Percentiles rank a stretch among this genome's conserved stretches.
Evolutionary conservation across 2,329 filamentous ascomycete genomes (phyloP).

Genomic region (Zasmidium angulare): DNA sequence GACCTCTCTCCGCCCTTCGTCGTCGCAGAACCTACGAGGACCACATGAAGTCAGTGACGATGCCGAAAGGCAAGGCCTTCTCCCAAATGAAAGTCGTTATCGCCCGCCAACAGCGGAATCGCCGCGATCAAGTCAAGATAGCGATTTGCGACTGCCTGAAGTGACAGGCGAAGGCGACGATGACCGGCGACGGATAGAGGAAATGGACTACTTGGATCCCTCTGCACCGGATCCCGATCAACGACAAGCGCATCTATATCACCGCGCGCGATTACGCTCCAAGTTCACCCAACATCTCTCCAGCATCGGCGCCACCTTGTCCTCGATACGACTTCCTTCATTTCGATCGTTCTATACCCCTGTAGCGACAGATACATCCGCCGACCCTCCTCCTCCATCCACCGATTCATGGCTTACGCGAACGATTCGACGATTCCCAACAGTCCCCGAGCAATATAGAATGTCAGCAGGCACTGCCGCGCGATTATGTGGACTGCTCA

Average conservation of each 20-base stretch:
- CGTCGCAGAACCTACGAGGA: conserved; percentile 48
- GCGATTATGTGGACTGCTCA: conserved; percentile 70
- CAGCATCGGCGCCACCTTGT: conserved; percentile 57
- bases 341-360: conserved; percentile 45
- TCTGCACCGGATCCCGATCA: conserved; percentile 22
- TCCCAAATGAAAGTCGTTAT: conserved; percentile 62
- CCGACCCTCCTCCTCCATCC: conserved; percentile 10
- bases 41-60: conserved; percentile 65
- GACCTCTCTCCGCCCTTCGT: conserved; percentile 58
- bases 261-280: conserved; percentile 44
- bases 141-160: conserved; percentile 52
- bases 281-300: conserved; percentile 59
- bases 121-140: conserved; percentile 62
- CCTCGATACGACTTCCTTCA: conserved; percentile 54
- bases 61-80: conserved; percentile 74
- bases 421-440: conserved; percentile 37
- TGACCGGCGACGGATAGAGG: conserved; percentile 75
- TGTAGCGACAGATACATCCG: conserved; percentile 20
- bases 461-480: conserved; percentile 67
- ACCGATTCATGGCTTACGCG: conserved; percentile 22
- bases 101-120: conserved; percentile 81
- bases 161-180: conserved; percentile 52
- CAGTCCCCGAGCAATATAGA: conserved; percentile 48
- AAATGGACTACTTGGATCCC: conserved; percentile 79
- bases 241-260: conserved; percentile 31